Conservation (phyloP, 805 yeast genomes). For the Candida insectalens region DNA sequence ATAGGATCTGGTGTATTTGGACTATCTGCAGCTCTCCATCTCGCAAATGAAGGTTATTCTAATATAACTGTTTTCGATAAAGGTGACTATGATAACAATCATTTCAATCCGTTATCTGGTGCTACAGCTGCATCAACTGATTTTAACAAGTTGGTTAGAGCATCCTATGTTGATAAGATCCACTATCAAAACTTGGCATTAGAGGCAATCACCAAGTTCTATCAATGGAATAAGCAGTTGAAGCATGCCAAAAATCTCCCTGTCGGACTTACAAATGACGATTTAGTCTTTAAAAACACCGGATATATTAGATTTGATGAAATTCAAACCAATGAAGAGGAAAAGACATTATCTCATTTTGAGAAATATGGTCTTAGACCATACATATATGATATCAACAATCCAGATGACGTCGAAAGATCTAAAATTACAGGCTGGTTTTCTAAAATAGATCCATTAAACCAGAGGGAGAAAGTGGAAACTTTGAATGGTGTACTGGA, state of each 20-base stretch:
- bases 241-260: slow-evolving; percentile 9
- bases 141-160: slow-evolving; percentile 29
- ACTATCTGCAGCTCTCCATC: slow-evolving; percentile 36
- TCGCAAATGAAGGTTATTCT: slow-evolving; percentile 26
- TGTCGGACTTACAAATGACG: slow-evolving; percentile 9
- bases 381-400: slow-evolving; percentile 19
- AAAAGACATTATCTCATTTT: slow-evolving; percentile 7
- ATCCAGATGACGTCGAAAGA: slow-evolving; percentile 18
- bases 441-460: slow-evolving; percentile 12
- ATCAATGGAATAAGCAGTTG: slow-evolving; percentile 11
- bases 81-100: slow-evolving; percentile 20
- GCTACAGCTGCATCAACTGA: slow-evolving; percentile 32
- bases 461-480: slow-evolving; percentile 5
- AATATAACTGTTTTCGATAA: slow-evolving; percentile 30
- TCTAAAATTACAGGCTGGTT: slow-evolving; percentile 22
- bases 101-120: slow-evolving; percentile 25
- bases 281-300: slow-evolving; percentile 4
- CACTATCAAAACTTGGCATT: slow-evolving; percentile 25
- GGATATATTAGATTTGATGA: slow-evolving; percentile 18
- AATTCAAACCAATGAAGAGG: slow-evolving; percentile 9
- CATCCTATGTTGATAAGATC: slow-evolving; percentile 27
- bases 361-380: slow-evolving; percentile 17
- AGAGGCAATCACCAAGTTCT: slow-evolving; percentile 18
- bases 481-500: slow-evolving; percentile 16
- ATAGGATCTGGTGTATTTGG: slow-evolving; percentile 53